These are phyloP conservation scores for Talaromyces funiculosus DNA, from an alignment of 2,329 filamentous ascomycete species.

Conservation along the genomic window DNA sequence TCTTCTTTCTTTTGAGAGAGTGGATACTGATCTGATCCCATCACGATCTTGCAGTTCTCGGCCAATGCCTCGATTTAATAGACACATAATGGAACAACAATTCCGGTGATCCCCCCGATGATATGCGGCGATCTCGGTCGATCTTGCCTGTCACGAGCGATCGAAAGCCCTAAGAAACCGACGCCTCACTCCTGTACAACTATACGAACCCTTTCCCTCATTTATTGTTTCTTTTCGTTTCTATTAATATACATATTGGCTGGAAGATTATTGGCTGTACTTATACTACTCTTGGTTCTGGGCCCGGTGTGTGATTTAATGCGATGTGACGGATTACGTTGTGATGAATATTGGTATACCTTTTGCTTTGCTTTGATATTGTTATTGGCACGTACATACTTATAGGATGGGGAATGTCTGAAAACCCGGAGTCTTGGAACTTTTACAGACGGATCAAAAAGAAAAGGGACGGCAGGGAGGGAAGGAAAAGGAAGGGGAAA, in stretches of 20 bases:
- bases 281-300: background rate
- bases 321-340: background rate
- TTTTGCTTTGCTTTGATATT: background rate
- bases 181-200: background rate
- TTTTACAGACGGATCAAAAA: background rate
- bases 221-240: background rate
- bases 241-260: background rate
- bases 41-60: constrained; percentile 2
- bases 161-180: background rate
- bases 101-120: background rate
- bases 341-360: background rate
- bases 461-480: background rate
- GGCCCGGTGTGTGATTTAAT: no score
- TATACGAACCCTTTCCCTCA: background rate
- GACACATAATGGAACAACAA: background rate
- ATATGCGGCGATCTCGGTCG: background rate
- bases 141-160: background rate
- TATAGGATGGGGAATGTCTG: no score
- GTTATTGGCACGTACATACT: background rate
- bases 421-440: background rate
- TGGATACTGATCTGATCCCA: background rate
- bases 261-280: background rate
- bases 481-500: background rate
- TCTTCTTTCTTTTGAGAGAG: no score
- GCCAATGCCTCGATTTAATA: constrained; percentile 11